These are phyloP conservation scores for Dactylellina parvicollis DNA, from an alignment of 2,329 filamentous ascomycete species.

Conservation along the genomic window DNA sequence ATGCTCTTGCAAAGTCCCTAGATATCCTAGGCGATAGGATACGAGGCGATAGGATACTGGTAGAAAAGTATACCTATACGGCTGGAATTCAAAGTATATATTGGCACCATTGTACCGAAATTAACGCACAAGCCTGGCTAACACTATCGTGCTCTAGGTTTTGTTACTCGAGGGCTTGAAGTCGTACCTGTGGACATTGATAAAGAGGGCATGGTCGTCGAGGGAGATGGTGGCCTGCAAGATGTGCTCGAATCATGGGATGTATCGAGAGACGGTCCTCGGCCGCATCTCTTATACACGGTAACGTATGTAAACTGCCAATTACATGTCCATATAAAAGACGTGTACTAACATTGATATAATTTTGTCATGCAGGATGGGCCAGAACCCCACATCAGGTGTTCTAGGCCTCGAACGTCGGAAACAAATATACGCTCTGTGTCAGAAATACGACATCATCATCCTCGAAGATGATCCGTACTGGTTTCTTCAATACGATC, in stretches of 20 bases:
- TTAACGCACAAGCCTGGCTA: background rate
- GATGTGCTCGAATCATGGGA: conserved; percentile 89
- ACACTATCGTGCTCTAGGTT: conserved; percentile 60
- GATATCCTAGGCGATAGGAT: conserved; percentile 80
- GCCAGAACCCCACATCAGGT: conserved; percentile 86
- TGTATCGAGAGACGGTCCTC: conserved; percentile 71
- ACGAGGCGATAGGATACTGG: conserved; percentile 75
- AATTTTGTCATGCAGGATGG: conserved; percentile 65
- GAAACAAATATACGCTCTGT: conserved; percentile 81
- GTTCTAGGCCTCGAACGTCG: conserved; percentile 77
- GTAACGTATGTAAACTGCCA: conserved; percentile 75
- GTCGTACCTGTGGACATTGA: conserved; percentile 80
- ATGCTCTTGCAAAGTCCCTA: conserved; percentile 82
- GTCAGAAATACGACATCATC: conserved; percentile 84
- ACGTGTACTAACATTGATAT: background rate
- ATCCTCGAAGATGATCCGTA: conserved; percentile 96
- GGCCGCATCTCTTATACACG: conserved; percentile 87
- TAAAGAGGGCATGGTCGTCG: conserved; percentile 78
- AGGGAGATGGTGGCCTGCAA: conserved; percentile 76
- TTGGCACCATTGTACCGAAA: background rate
- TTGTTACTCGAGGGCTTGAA: conserved; percentile 75
- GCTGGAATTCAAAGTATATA: conserved; percentile 71
- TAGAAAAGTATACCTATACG: conserved; percentile 83
- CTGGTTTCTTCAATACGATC: conserved; percentile 91
- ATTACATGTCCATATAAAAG: no score